Conservation (phyloP, 768 basidiomycete genomes). For the Boletellus sp. region DNA sequence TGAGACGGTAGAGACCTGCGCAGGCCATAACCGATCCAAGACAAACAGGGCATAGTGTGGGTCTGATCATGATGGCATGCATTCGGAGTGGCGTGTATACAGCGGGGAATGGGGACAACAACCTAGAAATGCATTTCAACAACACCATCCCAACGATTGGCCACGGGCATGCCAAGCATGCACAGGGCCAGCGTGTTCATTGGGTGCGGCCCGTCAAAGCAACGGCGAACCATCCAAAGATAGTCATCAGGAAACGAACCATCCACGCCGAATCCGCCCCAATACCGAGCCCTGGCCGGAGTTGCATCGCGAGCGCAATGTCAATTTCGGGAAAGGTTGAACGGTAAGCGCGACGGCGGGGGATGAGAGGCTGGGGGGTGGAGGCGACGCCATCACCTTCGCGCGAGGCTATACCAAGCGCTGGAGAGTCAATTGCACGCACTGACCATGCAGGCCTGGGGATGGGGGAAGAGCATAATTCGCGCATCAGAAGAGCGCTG, state of each 20-base stretch:
- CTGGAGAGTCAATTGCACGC: slow-evolving; percentile 23
- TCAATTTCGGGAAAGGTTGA: slow-evolving; percentile 51
- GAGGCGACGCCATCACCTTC: slow-evolving; percentile 2
- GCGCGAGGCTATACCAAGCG: slow-evolving; percentile 16
- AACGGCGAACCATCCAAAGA: slow-evolving; percentile 75
- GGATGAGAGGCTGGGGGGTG: slow-evolving; percentile 11
- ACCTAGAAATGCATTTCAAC: no score
- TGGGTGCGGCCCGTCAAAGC: slow-evolving; percentile 40
- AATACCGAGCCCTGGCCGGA: slow-evolving; percentile 64
- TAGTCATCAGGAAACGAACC: slow-evolving; percentile 73
- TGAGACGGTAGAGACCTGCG: no score
- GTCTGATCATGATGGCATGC: no score
- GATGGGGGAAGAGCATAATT: slow-evolving; percentile 6
- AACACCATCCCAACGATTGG: no score
- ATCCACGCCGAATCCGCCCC: slow-evolving; percentile 77
- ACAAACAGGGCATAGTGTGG: no score
- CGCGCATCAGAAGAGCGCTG: slow-evolving; percentile 12
- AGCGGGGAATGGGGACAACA: no score
- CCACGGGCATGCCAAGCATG: no score
- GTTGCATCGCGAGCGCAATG: slow-evolving; percentile 74
- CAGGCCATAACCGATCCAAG: no score
- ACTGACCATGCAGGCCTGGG: slow-evolving; percentile 30
- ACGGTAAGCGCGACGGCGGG: slow-evolving; percentile 30
- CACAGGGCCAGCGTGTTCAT: slow-evolving; percentile 6
- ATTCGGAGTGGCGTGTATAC: no score